Evolutionary conservation across 179 eudicot species (phyloP).

Genomic region (Patellifolia procumbens): DNA sequence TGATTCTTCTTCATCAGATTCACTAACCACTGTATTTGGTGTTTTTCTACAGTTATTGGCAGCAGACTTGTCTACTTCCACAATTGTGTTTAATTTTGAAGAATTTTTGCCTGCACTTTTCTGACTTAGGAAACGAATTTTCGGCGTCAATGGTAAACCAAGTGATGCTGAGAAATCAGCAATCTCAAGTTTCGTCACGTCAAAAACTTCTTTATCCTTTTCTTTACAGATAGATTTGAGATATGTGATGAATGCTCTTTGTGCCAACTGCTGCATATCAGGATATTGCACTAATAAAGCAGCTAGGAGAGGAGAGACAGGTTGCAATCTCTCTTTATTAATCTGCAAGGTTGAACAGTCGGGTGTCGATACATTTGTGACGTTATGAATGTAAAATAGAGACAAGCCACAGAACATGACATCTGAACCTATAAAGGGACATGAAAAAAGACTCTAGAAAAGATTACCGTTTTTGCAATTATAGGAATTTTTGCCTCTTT

Average conservation of each 20-base stretch:
- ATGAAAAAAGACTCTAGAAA: background rate
- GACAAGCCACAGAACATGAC: background rate
- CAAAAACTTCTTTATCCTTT: slow-evolving; percentile 77
- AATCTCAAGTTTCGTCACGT: slow-evolving; percentile 66
- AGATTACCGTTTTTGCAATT: slow-evolving; percentile 29
- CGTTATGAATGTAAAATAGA: background rate
- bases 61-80: slow-evolving; percentile 36
- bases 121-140: slow-evolving; percentile 57
- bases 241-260: slow-evolving; percentile 81
- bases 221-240: slow-evolving; percentile 63
- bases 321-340: slow-evolving; percentile 58
- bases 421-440: background rate
- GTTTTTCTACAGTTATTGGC: slow-evolving; percentile 34
- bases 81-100: slow-evolving; percentile 29
- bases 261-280: slow-evolving; percentile 62
- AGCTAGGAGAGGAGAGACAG: slow-evolving; percentile 66
- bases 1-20: slow-evolving; percentile 30
- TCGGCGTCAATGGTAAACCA: slow-evolving; percentile 89
- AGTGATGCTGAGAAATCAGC: slow-evolving; percentile 81
- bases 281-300: slow-evolving; percentile 64
- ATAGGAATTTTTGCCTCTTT: slow-evolving; percentile 62
- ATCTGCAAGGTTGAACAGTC: slow-evolving; percentile 40
- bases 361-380: background rate
- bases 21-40: slow-evolving; percentile 19
- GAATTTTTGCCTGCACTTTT: slow-evolving; percentile 41